These are phyloP conservation scores for Odonthalia washingtoniensis DNA, from an alignment of 31 red algal genomes.

Conservation along the genomic window DNA sequence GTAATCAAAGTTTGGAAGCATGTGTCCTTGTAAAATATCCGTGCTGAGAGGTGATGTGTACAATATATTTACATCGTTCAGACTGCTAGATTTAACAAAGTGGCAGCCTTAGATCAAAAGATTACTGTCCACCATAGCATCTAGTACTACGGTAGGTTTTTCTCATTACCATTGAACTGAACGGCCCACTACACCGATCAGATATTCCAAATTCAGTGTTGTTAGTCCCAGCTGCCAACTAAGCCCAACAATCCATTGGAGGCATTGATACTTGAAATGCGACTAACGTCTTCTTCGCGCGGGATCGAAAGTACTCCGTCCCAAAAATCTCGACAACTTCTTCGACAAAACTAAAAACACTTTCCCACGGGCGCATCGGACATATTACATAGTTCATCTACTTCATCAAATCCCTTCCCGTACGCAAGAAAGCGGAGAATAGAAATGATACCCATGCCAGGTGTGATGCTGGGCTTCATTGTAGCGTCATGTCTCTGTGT, in stretches of 20 bases:
- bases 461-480: background rate
- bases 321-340: background rate
- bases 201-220: no score
- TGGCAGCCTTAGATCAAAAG: background rate
- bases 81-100: background rate
- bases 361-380: background rate
- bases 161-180: no score
- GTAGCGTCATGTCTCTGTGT: background rate
- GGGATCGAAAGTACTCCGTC: background rate
- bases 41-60: background rate
- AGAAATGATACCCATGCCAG: background rate
- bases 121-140: background rate
- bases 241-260: background rate
- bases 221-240: background rate
- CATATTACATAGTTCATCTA: background rate
- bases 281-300: no score
- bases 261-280: background rate
- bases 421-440: conserved; percentile 1
- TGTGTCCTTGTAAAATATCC: background rate
- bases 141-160: background rate
- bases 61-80: no score
- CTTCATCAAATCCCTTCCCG: background rate
- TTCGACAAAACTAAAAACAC: background rate
- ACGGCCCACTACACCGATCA: no score
- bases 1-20: background rate